Base-by-base conservation (phyloP, 139 green algal species). In the Edaphochlamys debaryana region DNA sequence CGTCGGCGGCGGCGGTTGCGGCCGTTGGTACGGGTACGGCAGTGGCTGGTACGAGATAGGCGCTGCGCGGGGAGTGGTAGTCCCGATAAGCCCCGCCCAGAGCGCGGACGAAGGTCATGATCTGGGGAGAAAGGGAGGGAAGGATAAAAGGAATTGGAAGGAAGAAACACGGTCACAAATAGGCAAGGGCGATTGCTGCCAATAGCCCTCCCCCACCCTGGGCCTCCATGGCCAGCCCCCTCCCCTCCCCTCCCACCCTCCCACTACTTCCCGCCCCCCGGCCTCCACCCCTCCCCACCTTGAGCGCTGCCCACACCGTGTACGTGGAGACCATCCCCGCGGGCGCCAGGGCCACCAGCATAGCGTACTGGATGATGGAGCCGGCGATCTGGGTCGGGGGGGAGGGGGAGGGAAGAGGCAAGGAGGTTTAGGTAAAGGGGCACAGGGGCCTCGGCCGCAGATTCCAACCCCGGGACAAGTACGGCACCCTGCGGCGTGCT, bases 361-460 rank as follows among this genome's bases (percentile, higher is more conserved):
- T 34, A 42, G 42, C 42, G 41, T 76, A 76, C 40, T 76, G 69
- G 29, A 63, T 42, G 22, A 58, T 42, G 34, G 22, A 38, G 29
- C 69, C 69, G 27, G 27, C 69, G 32, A 91, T 84, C 67, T 91
- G 87, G 0, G n/a, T n/a, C n/a, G n/a, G n/a, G n/a, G n/a, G n/a
- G n/a, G n/a, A n/a, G n/a, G n/a, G n/a, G n/a, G n/a, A n/a, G n/a
- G n/a, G n/a, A n/a, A n/a, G n/a, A n/a, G n/a, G n/a, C n/a, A n/a
- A n/a, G n/a, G n/a, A n/a, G n/a, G n/a, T n/a, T n/a, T n/a, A n/a
- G n/a, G n/a, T n/a, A n/a, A n/a, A n/a, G n/a, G n/a, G n/a, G n/a
- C n/a, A n/a, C n/a, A n/a, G n/a, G n/a, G n/a, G n/a, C n/a, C n/a
- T n/a, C n/a, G n/a, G n/a, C n/a, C n/a, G n/a, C n/a, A n/a, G n/a